Evolutionary conservation across 1,284 basidiomycete species (phyloP).

Genomic region (Ustilago esculenta): DNA sequence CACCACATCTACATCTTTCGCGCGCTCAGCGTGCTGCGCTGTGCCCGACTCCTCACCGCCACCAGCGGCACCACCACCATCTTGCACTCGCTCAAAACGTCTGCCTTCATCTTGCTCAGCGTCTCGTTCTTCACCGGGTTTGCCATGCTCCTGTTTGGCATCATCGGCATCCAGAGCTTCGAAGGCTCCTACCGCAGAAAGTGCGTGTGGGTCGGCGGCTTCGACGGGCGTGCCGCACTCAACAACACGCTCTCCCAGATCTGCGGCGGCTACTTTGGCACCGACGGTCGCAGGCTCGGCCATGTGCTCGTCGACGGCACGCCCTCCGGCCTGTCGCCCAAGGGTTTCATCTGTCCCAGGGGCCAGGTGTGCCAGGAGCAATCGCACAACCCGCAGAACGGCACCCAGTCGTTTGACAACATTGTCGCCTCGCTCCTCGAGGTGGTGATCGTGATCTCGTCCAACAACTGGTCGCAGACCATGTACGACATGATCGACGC

Average conservation of each 20-base stretch:
- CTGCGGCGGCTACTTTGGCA: constrained; percentile 59
- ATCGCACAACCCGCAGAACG: constrained; percentile 74
- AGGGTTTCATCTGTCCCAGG: constrained; percentile 65
- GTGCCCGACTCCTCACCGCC: constrained; percentile 82
- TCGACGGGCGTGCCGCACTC: constrained; percentile 44
- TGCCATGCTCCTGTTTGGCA: constrained; percentile 85
- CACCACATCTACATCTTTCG: constrained; percentile 87
- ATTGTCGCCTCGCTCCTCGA: constrained; percentile 85
- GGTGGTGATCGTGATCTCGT: constrained; percentile 84
- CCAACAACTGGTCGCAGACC: constrained; percentile 70
- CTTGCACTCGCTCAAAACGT: constrained; percentile 89
- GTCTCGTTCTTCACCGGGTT: constrained; percentile 92
- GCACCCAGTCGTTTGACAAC: constrained; percentile 87
- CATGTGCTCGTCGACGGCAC: constrained; percentile 30
- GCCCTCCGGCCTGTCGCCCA: constrained; percentile 32
- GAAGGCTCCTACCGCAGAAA: constrained; percentile 62
- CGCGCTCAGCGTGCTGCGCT: constrained; percentile 86
- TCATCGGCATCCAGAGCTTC: constrained; percentile 66
- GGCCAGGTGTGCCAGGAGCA: constrained; percentile 66
- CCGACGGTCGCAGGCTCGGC: constrained; percentile 20
- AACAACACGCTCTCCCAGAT: constrained; percentile 59
- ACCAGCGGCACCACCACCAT: constrained; percentile 95
- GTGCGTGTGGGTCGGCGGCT: constrained; percentile 62
- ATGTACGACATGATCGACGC: constrained; percentile 94
- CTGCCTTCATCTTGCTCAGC: constrained; percentile 84